Evolutionary conservation across 2,329 filamentous ascomycete genomes (phyloP), one percentile per base, ranked within the genome.

Genomic region (Blastomyces gilchristii): DNA sequence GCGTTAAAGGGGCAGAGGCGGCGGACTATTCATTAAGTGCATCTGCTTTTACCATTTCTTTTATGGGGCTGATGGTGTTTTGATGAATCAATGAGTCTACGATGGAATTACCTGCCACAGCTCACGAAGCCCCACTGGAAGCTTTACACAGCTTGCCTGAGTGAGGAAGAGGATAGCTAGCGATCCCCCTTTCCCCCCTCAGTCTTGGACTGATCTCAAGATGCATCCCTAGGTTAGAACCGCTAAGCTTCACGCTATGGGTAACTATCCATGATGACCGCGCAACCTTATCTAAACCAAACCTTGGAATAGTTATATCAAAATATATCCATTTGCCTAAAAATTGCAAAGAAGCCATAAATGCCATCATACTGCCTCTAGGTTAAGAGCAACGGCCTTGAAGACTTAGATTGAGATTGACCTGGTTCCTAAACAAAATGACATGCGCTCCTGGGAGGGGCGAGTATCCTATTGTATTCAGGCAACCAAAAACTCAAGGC

Each of bases 1-100:
- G 74, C 2, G 72, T 82, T n/a, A 47, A 59, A 41, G 49, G n/a
- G 43, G 57, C 41, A 22, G 57, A 41, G 2, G 22, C 9, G 25
- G 57, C 28, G 22, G 57, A 47, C 14, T 47, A 22, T 22, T 22
- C n/a, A 22, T 22, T 22, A 22, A 22, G n/a, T 22, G n/a, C n/a
- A 22, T 22, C n/a, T 22, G n/a, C n/a, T 22, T 11, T 50, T 5
- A 25, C 2, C 22, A 28, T 50, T 28, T 28, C 9, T 28, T 28
- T 50, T 6, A 28, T 37, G 52, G 31, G n/a, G 28, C 52, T 37
- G 18, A 18, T 52, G 49, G 49, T 16, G 28, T 11, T 14, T 52
- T 3, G 49, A 28, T 12, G 22, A 5, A 50, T 25, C 9, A 11
- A 49, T 22, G 9, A 25, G 47, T 22, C 22, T 28, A 25, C 8